A percentile compares a stretch with the other conserved stretches of the same genome.
phyloP scores from a whole-genome alignment of 176 grass and related monocot species.

The Guadua angustifolia region DNA sequence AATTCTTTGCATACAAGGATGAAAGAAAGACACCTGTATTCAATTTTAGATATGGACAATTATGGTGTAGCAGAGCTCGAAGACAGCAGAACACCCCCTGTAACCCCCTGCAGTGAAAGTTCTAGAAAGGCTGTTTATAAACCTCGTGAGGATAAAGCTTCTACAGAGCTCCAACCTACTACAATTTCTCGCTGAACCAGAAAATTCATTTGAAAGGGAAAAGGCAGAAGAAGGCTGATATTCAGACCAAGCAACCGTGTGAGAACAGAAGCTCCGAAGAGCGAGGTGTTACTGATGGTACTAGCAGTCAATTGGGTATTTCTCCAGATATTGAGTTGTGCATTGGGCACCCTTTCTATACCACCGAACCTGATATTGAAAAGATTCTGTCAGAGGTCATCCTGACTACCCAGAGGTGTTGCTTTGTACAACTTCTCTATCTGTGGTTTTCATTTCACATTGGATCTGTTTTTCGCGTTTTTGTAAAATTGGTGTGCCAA shows the following conservation, averaged over 20 bases:
- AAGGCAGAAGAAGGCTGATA: slow-evolving; percentile 32
- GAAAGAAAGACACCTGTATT: not conserved
- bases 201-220: slow-evolving; percentile 14
- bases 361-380: slow-evolving; percentile 45
- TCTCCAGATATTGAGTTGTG: slow-evolving; percentile 31
- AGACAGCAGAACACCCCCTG: slow-evolving; percentile 17
- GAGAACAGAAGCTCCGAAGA: slow-evolving; percentile 24
- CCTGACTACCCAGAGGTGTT: slow-evolving; percentile 53
- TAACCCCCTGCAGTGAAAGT: slow-evolving; percentile 26
- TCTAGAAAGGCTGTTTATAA: slow-evolving; percentile 4
- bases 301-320: slow-evolving; percentile 24
- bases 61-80: not conserved
- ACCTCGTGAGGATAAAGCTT: slow-evolving; percentile 29
- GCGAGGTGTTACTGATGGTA: slow-evolving; percentile 7
- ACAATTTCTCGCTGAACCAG: slow-evolving; percentile 31
- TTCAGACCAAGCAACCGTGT: not conserved
- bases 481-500: not conserved
- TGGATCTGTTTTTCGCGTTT: not conserved
- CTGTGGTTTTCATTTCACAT: slow-evolving; percentile 5
- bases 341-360: slow-evolving; percentile 21
- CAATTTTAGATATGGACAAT: slow-evolving; percentile 1
- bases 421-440: slow-evolving; percentile 12
- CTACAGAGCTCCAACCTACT: not conserved
- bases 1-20: not conserved
- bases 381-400: slow-evolving; percentile 55